Conservation (phyloP, 306 rosid genomes). For the Cotoneaster glaucophyllus region DNA sequence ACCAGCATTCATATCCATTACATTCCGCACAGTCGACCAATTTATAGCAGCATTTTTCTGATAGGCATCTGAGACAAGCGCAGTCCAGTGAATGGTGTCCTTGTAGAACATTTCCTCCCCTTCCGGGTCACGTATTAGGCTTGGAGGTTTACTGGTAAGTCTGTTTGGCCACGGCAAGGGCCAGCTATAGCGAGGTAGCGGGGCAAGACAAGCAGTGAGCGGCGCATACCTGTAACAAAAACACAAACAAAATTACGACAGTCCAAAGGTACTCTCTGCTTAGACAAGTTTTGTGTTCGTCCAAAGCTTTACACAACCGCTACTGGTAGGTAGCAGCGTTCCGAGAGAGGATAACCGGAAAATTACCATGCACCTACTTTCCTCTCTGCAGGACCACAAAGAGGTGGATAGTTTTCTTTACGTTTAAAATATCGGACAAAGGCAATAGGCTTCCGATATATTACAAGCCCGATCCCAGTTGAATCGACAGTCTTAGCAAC, state of each 20-base stretch:
- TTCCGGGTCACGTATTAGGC: constrained; percentile 44
- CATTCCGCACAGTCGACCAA: constrained; percentile 77
- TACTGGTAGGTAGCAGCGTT: constrained; percentile 4
- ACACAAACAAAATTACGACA: constrained; percentile 22
- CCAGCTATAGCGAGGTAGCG: constrained; percentile 70
- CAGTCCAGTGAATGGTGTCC: constrained; percentile 67
- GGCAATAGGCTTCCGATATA: constrained; percentile 82
- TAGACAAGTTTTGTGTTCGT: constrained; percentile 6
- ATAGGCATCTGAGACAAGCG: constrained; percentile 58
- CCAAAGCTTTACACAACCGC: background rate
- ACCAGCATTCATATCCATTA: constrained; percentile 96
- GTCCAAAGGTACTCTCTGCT: background rate
- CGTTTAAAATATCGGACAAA: constrained; percentile 59
- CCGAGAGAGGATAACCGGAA: background rate
- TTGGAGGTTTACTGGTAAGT: constrained; percentile 63
- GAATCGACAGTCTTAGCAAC: constrained; percentile 63
- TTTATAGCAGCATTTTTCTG: constrained; percentile 38
- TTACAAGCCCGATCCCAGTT: constrained; percentile 81
- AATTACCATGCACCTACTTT: constrained; percentile 76
- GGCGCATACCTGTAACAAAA: constrained; percentile 54
- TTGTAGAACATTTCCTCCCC: constrained; percentile 37
- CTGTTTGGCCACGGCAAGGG: constrained; percentile 85
- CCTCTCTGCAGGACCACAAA: constrained; percentile 49
- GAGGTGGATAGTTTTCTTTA: constrained; percentile 44
- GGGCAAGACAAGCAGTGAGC: constrained; percentile 56